Evolutionary conservation across 176 grass and related monocot species (phyloP).

Genomic region (Aegilops sharonensis): DNA sequence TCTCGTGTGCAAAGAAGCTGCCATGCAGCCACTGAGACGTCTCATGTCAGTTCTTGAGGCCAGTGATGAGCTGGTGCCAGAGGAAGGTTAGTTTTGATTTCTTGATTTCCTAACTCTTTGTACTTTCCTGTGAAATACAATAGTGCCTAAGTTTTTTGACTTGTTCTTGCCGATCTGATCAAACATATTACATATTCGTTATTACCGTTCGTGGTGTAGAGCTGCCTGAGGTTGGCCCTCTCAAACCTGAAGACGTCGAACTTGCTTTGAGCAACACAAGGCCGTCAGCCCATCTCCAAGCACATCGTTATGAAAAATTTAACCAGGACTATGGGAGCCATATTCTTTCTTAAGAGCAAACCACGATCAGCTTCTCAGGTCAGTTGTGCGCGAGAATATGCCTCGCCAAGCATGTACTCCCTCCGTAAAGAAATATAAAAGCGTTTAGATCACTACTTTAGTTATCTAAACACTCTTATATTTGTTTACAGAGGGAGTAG

Average conservation of each 20-base stretch:
- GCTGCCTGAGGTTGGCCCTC: conserved; percentile 70
- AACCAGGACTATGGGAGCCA: conserved; percentile 93
- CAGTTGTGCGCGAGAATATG: background rate
- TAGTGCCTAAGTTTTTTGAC: background rate
- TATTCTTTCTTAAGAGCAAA: conserved; percentile 38
- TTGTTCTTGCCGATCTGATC: background rate
- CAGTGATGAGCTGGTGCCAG: conserved; percentile 38
- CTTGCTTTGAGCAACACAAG: conserved; percentile 79
- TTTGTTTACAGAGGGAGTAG: too few relatives aligned
- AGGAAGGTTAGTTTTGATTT: conserved; percentile 59
- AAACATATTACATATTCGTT: background rate
- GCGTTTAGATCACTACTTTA: too few relatives aligned
- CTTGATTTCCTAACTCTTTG: background rate
- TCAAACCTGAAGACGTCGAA: conserved; percentile 65
- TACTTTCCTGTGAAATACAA: background rate
- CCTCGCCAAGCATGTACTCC: background rate
- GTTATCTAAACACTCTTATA: too few relatives aligned
- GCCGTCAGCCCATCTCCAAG: conserved; percentile 91
- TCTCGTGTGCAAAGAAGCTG: conserved; percentile 93
- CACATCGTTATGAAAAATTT: conserved; percentile 77
- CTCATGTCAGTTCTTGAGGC: conserved; percentile 76
- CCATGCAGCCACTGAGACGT: conserved; percentile 87
- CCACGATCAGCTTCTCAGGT: conserved; percentile 20
- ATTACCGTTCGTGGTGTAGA: conserved; percentile 33
- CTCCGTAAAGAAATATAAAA: too few relatives aligned